Base-by-base conservation (phyloP, 2,329 filamentous ascomycete genomes). In the Fusarium secorum region DNA sequence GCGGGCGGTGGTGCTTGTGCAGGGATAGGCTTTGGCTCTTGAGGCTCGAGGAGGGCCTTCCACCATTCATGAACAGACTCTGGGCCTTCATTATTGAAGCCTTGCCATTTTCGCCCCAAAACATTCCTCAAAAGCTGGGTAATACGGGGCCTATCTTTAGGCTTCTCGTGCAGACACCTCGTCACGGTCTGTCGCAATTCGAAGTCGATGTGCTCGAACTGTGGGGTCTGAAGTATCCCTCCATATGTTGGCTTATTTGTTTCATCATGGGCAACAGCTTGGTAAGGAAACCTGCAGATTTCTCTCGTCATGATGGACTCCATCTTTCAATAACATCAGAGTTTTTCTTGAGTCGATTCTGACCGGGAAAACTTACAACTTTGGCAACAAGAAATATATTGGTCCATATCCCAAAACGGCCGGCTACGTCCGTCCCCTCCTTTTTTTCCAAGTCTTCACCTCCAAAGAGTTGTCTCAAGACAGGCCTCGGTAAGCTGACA, bases 341-440 rank as follows among this genome's bases (percentile, higher is more conserved):
- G 8, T 30, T 18, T 26, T 32, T 20, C 13, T n/a, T 17, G 15
- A 24, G 20, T 15, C 22, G 22, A 28, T 33, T 18, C 22, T 49
- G n/a, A 5, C 32, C 15, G 24, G 18, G 13, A 18, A n/a, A 20
- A 71, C 74, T 71, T 32, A 77, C 77, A 42, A 76, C 66, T 64
- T 69, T 75, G 9, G 61, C 77, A 24, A 77, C 71, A 33, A 76
- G 60, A 48, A 78, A 79, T 32, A 78, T 56, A 42, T 77, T 77
- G 4, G 77, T 77, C 77, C 77, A 79, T 11, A 57, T 62, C 4
- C 77, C 77, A 57, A 68, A 79, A 33, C 77, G 76, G 1, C 77
- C 77, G 3, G 76, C 77, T 42, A 76, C 63, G 10, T 28, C 15
- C 26, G 49, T 35, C 42, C 26, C 67, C 66, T 3, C 22, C 13